phyloP scores from a whole-genome alignment of 306 rosid species.

The Trifolium subterraneum region DNA sequence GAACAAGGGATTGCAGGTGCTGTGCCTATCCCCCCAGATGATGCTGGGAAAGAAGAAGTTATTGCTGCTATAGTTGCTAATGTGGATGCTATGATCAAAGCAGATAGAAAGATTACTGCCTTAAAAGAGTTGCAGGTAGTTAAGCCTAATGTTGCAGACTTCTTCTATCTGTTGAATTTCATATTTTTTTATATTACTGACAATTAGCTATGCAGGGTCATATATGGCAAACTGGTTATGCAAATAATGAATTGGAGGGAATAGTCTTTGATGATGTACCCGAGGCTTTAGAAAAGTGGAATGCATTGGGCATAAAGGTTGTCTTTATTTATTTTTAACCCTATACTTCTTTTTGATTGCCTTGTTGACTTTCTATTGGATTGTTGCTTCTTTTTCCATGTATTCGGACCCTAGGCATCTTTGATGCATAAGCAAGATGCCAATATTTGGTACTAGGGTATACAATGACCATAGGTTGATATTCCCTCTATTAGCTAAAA shows the following conservation, averaged over 20 bases:
- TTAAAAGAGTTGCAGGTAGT: conserved; percentile 93
- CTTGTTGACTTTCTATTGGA: conserved; percentile 20
- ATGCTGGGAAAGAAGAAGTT: conserved; percentile 77
- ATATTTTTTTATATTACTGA: conserved; percentile 43
- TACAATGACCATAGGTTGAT: conserved; percentile 31
- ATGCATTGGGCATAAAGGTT: conserved; percentile 81
- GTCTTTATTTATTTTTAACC: conserved; percentile 32
- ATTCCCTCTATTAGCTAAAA: conserved; percentile 27
- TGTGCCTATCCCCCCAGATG: conserved; percentile 78
- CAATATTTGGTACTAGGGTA: conserved; percentile 30
- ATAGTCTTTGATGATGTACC: conserved; percentile 89
- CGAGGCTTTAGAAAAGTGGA: conserved; percentile 87
- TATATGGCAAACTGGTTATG: conserved; percentile 90
- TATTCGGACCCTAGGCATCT: conserved; percentile 28
- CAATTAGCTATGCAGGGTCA: conserved; percentile 72
- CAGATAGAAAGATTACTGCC: conserved; percentile 92
- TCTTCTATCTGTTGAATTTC: conserved; percentile 23
- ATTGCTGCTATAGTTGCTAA: conserved; percentile 83
- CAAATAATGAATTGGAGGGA: conserved; percentile 83
- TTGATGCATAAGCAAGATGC: conserved; percentile 36
- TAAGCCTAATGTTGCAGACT: conserved; percentile 25
- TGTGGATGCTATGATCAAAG: conserved; percentile 91
- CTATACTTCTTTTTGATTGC: conserved; percentile 20
- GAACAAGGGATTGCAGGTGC: conserved; percentile 77
- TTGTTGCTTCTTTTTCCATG: conserved; percentile 16